These are phyloP conservation scores for Westerdykella aurantiaca DNA, from an alignment of 2,329 filamentous ascomycete species.

Conservation along the genomic window DNA sequence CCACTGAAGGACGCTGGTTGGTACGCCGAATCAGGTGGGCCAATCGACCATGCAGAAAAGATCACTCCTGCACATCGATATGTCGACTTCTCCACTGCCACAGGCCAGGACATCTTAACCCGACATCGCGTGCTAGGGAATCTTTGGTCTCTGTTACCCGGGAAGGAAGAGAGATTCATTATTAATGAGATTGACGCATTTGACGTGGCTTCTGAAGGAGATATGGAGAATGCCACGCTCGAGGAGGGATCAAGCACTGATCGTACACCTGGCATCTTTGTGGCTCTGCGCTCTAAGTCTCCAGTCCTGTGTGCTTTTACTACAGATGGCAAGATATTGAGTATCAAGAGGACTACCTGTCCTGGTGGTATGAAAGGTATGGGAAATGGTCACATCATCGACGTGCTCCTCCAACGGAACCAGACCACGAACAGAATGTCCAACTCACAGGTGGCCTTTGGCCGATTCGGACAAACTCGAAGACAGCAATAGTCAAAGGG, in stretches of 20 bases:
- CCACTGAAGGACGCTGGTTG: conserved; percentile 45
- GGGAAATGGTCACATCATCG: background rate
- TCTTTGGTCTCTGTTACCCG: conserved; percentile 54
- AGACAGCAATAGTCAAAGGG: too few species aligned
- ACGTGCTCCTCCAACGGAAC: background rate
- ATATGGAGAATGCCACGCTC: background rate
- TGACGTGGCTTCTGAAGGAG: background rate
- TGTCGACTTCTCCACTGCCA: conserved; percentile 56
- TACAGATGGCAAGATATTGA: background rate
- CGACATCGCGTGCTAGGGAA: conserved; percentile 57
- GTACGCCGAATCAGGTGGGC: conserved; percentile 17
- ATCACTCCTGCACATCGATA: conserved; percentile 59
- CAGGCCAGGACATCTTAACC: conserved; percentile 50
- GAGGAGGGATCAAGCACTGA: background rate
- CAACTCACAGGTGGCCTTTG: too few species aligned
- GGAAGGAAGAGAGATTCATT: conserved; percentile 23
- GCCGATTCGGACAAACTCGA: too few species aligned
- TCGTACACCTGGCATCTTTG: too few species aligned
- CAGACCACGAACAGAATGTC: too few species aligned
- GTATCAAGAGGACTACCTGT: background rate
- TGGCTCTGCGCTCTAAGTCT: too few species aligned
- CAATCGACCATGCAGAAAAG: conserved; percentile 60
- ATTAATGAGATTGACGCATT: conserved; percentile 3
- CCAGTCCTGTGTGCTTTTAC: background rate
- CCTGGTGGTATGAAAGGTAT: background rate